These are phyloP conservation scores for Steccherinum ochraceum DNA, from an alignment of 768 basidiomycete species.

Conservation along the genomic window DNA sequence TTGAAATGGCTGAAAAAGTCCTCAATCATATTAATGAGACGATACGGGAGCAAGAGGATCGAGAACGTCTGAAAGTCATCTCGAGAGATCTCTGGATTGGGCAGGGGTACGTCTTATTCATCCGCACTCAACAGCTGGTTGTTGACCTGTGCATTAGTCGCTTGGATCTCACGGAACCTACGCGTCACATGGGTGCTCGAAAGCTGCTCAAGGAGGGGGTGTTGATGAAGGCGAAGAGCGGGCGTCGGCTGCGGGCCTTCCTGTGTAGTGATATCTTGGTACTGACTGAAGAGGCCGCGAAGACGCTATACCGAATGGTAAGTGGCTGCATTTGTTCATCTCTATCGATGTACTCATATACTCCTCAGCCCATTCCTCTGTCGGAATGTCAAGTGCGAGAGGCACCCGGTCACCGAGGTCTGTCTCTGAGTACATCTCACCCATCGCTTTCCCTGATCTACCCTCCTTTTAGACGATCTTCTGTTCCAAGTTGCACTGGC, in stretches of 20 bases:
- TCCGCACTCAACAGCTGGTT: too few relatives aligned
- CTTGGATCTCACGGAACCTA: slow-evolving; percentile 87
- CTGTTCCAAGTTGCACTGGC: slow-evolving; percentile 59
- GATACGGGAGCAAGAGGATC: slow-evolving; percentile 77
- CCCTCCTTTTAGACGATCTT: slow-evolving; percentile 47
- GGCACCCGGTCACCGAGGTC: slow-evolving; percentile 44
- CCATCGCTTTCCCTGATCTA: not conserved
- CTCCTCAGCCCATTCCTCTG: slow-evolving; percentile 63
- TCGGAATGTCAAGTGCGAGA: slow-evolving; percentile 57
- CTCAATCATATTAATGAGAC: slow-evolving; percentile 83
- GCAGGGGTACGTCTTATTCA: slow-evolving; percentile 49
- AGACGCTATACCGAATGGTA: slow-evolving; percentile 80
- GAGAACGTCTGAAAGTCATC: slow-evolving; percentile 65
- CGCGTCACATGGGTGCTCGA: slow-evolving; percentile 77
- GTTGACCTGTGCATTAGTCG: slow-evolving; percentile 38
- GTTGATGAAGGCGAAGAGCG: slow-evolving; percentile 78
- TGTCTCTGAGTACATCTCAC: slow-evolving; percentile 8
- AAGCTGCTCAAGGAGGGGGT: slow-evolving; percentile 74
- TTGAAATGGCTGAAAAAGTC: slow-evolving; percentile 63
- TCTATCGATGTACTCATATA: not conserved
- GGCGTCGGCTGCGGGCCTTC: slow-evolving; percentile 67
- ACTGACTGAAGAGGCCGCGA: slow-evolving; percentile 66
- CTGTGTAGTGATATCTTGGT: slow-evolving; percentile 89
- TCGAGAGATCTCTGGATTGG: slow-evolving; percentile 86
- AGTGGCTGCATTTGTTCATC: slow-evolving; percentile 18